Evolutionary conservation across 192 early-diverging fungal genomes (phyloP).

Genomic region (Jimgerdemannia flammicorona): DNA sequence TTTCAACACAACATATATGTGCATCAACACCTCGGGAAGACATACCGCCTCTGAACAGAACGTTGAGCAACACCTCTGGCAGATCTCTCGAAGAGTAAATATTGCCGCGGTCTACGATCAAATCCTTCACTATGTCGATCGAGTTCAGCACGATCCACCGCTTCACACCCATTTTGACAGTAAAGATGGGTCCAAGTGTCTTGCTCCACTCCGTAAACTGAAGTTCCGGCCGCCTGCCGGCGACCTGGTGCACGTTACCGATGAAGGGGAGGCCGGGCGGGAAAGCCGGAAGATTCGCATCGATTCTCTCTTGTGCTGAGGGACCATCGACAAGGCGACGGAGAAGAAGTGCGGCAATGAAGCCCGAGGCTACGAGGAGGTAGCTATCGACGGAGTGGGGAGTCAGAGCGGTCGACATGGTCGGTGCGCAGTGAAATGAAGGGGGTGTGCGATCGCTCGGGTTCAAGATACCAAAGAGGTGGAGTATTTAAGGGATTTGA

Average conservation of each 20-base stretch:
- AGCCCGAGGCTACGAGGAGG: background rate
- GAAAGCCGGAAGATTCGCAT: background rate
- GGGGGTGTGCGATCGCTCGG: background rate
- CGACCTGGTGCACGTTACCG: background rate
- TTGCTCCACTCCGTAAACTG: constrained; percentile 24
- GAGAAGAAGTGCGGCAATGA: background rate
- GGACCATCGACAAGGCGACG: background rate
- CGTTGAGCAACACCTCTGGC: constrained; percentile 13
- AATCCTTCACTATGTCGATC: constrained; percentile 16
- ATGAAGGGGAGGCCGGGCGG: background rate
- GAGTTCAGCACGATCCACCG: constrained; percentile 32
- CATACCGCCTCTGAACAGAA: constrained; percentile 26
- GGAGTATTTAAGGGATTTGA: background rate
- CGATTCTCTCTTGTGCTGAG: background rate
- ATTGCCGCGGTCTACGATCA: constrained; percentile 23
- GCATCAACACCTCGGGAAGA: background rate
- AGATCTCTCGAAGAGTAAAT: constrained; percentile 34
- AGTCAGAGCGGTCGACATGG: background rate
- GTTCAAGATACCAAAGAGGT: background rate
- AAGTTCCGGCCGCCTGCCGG: background rate
- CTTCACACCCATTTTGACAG: constrained; percentile 21
- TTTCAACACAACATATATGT: background rate
- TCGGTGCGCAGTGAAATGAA: background rate
- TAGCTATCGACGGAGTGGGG: background rate
- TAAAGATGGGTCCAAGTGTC: constrained; percentile 26